A percentile compares a stretch with the other conserved stretches of the same genome.
Evolutionary conservation across 78 protist species (phyloP).

Genomic region (Dictyostelium brefeldianum): DNA sequence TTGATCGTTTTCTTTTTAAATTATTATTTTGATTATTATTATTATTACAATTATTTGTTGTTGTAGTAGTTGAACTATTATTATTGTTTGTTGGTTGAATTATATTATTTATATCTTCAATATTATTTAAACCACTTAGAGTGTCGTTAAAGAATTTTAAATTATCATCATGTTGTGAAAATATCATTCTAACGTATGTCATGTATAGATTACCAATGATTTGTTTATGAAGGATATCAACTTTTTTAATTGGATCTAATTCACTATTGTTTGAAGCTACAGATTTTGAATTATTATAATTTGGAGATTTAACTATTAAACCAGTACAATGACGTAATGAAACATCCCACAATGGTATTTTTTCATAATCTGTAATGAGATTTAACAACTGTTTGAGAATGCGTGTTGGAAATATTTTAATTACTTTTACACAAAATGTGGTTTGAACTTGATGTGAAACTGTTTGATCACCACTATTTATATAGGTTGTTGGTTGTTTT

Average conservation of each 20-base stretch:
- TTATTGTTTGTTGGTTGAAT: background rate
- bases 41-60: constrained; percentile 15
- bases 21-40: background rate
- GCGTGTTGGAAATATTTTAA: constrained; percentile 45
- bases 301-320: constrained; percentile 47
- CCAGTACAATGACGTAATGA: constrained; percentile 73
- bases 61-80: background rate
- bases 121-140: constrained; percentile 11
- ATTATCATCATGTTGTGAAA: constrained; percentile 23
- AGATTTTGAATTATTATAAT: background rate
- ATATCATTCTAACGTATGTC: constrained; percentile 70
- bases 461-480: background rate
- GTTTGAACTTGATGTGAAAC: background rate
- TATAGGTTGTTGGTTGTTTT: constrained; percentile 13
- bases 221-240: constrained; percentile 66
- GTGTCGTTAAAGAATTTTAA: constrained; percentile 29
- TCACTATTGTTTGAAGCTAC: background rate
- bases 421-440: constrained; percentile 32
- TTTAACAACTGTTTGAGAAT: constrained; percentile 33
- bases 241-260: constrained; percentile 29
- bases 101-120: constrained; percentile 10
- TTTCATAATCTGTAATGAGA: constrained; percentile 58
- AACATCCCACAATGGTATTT: constrained; percentile 76
- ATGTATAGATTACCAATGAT: constrained; percentile 71
- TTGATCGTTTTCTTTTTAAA: background rate